These are phyloP conservation scores for Nymphaea colorata DNA, from an alignment of 164 flowering plant species.

Conservation along the genomic window DNA sequence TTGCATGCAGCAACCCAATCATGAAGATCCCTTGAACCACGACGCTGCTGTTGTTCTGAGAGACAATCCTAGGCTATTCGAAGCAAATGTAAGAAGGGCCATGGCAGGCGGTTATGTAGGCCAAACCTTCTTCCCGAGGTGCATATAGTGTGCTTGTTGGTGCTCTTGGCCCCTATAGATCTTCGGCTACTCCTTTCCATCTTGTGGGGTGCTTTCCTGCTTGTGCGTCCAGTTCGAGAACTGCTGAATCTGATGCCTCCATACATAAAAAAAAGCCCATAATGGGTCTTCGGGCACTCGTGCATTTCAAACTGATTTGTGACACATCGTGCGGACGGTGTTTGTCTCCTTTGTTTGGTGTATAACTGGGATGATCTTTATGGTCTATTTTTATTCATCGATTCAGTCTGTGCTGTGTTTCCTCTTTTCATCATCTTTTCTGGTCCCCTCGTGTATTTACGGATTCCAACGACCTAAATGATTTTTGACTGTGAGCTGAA, in stretches of 20 bases:
- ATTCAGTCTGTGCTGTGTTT: no score
- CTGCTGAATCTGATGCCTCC: background rate
- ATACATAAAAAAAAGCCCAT: no score
- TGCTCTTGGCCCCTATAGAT: background rate
- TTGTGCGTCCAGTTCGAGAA: background rate
- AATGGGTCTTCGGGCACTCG: no score
- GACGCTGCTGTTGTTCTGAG: constrained; percentile 72
- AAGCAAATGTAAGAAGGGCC: constrained; percentile 57
- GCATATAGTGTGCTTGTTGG: constrained; percentile 20
- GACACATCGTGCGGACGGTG: background rate
- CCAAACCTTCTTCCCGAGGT: constrained; percentile 40
- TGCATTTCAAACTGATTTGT: background rate
- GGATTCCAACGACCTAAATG: no score
- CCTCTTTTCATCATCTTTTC: no score
- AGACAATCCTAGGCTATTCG: constrained; percentile 61
- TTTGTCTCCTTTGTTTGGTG: background rate
- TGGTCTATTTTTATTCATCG: background rate
- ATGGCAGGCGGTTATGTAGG: constrained; percentile 74
- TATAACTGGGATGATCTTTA: background rate
- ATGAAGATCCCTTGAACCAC: constrained; percentile 70
- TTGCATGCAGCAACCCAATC: constrained; percentile 51
- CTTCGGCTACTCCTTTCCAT: background rate
- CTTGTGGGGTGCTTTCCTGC: background rate
- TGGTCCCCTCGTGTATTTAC: no score
- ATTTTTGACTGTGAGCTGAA: no score